Conservation (phyloP, 345 rosid genomes). For the Erucastrum elatum region DNA sequence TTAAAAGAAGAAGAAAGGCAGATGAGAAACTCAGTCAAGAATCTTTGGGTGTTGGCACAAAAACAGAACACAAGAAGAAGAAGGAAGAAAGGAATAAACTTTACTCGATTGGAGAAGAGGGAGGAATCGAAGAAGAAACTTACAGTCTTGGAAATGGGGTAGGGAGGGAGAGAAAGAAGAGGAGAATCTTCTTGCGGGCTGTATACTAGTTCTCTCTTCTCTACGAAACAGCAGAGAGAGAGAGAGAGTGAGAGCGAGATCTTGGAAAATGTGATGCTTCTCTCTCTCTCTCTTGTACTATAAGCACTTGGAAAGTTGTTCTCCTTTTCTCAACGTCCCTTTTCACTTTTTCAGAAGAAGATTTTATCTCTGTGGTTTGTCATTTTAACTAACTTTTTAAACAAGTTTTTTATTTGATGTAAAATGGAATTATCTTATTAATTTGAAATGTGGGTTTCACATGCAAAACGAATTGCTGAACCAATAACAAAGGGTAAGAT, state of each 20-base stretch:
- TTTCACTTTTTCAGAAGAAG: background rate
- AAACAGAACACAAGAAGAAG: background rate
- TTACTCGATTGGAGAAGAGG: background rate
- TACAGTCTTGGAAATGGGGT: constrained; percentile 13
- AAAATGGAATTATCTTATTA: too few species aligned
- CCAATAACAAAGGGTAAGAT: background rate
- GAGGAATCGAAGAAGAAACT: constrained; percentile 20
- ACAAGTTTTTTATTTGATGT: too few species aligned
- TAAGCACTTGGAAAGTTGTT: constrained; percentile 20
- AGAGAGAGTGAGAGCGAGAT: constrained; percentile 17
- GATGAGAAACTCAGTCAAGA: background rate
- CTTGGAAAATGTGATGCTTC: constrained; percentile 29
- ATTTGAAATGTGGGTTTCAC: background rate
- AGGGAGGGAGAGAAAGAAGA: background rate
- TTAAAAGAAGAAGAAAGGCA: background rate
- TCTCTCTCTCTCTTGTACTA: background rate
- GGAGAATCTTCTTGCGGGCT: background rate
- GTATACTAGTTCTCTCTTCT: constrained; percentile 23
- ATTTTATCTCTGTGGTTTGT: background rate
- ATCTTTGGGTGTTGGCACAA: background rate
- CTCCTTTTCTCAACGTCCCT: constrained; percentile 12
- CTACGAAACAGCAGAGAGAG: background rate
- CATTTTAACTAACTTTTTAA: background rate
- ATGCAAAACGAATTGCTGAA: background rate
- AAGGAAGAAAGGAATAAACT: background rate